These are phyloP conservation scores for Xylariaceae sp. DNA, from an alignment of 2,329 filamentous ascomycete species.

Conservation along the genomic window DNA sequence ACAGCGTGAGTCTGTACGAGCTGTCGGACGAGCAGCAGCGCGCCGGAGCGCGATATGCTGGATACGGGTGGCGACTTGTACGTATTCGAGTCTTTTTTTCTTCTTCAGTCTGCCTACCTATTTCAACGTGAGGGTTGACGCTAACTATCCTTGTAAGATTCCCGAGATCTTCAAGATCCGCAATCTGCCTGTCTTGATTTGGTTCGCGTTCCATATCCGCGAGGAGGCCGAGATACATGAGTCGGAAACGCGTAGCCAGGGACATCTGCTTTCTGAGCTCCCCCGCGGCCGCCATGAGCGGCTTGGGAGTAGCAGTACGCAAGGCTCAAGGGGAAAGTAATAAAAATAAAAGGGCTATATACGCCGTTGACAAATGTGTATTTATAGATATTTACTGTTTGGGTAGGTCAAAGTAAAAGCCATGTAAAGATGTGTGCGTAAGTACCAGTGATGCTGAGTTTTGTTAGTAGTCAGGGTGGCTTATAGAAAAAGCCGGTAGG, in stretches of 20 bases:
- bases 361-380: not conserved
- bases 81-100: slow-evolving; percentile 9
- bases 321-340: slow-evolving; percentile 1
- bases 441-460: too few species aligned
- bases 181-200: slow-evolving; percentile 15
- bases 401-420: too few species aligned
- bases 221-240: slow-evolving; percentile 15
- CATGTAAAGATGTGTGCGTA: too few species aligned
- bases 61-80: slow-evolving; percentile 25
- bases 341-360: slow-evolving; percentile 8
- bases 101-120: not conserved
- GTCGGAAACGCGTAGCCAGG: not conserved
- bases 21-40: slow-evolving; percentile 20
- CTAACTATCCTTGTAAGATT: slow-evolving; percentile 3
- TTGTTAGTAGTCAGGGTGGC: too few species aligned
- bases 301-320: not conserved
- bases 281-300: not conserved
- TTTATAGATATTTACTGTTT: too few species aligned
- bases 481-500: too few species aligned
- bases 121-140: not conserved
- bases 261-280: not conserved
- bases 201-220: slow-evolving; percentile 14
- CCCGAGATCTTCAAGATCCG: slow-evolving; percentile 24
- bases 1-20: slow-evolving; percentile 31
- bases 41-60: slow-evolving; percentile 11